A percentile compares a stretch with the other conserved stretches of the same genome.
phyloP scores from a whole-genome alignment of 2,329 filamentous ascomycete genomes.

The Fusarium heterosporum region DNA sequence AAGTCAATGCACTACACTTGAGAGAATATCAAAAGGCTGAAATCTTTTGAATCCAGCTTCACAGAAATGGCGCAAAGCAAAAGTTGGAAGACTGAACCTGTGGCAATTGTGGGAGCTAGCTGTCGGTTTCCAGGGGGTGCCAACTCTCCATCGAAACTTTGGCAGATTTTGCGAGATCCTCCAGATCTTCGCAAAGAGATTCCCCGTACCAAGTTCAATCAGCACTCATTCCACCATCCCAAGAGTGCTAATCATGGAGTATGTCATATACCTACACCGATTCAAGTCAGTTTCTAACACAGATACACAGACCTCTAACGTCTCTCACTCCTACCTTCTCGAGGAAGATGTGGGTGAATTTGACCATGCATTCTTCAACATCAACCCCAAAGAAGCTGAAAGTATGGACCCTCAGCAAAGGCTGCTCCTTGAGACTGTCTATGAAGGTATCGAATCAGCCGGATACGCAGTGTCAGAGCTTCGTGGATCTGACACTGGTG shows the following conservation, averaged over 20 bases:
- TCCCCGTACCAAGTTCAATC: background rate
- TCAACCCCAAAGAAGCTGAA: too few relatives aligned
- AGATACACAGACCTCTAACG: background rate
- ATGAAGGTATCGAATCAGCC: conserved; percentile 10
- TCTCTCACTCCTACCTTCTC: background rate
- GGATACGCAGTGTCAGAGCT: too few relatives aligned
- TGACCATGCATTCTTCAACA: background rate
- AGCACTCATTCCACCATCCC: background rate
- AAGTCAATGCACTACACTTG: too few relatives aligned
- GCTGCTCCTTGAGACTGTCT: conserved; percentile 17
- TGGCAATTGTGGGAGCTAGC: background rate
- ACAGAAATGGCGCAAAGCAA: too few relatives aligned
- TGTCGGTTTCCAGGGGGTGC: background rate
- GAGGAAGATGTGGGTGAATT: background rate
- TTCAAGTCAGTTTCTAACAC: too few relatives aligned
- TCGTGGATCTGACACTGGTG: conserved; percentile 12
- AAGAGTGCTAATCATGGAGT: background rate
- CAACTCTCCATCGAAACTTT: background rate
- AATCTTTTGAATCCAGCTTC: too few relatives aligned
- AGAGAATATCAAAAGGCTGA: too few relatives aligned
- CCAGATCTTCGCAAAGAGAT: background rate
- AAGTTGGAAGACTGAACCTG: background rate
- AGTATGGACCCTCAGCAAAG: conserved; percentile 24
- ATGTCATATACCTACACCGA: background rate
- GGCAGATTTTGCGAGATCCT: background rate